Percentiles rank a stretch among this genome's conserved stretches.
These are phyloP conservation scores for Torulaspora delbrueckii DNA, from an alignment of 805 yeast genomes.

Conservation along the genomic window DNA sequence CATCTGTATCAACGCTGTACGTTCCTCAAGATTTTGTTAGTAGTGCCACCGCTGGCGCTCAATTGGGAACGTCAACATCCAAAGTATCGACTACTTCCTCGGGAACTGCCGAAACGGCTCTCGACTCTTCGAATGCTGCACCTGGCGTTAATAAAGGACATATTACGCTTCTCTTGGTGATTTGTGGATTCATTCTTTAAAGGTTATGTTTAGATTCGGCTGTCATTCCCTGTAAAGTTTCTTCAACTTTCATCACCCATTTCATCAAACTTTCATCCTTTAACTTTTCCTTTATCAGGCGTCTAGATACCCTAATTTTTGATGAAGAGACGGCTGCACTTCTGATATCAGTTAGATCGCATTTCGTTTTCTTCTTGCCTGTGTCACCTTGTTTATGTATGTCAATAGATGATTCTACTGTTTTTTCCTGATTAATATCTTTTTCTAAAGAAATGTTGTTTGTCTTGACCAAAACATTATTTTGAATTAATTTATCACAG, in stretches of 20 bases:
- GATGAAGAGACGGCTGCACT: not conserved
- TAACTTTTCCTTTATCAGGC: conserved; percentile 19
- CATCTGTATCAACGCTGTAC: conserved; percentile 21
- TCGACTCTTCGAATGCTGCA: conserved; percentile 1
- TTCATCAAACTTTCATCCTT: conserved; percentile 25
- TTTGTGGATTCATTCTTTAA: not conserved
- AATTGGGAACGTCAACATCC: not conserved
- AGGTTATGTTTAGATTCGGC: not conserved
- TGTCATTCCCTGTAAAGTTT: conserved; percentile 6
- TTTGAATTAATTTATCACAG: not conserved
- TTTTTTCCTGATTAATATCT: not conserved
- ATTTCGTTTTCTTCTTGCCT: not conserved
- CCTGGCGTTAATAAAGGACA: not conserved
- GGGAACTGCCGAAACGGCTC: not conserved
- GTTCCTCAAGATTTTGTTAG: conserved; percentile 26
- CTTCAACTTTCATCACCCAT: conserved; percentile 28
- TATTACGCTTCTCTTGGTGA: not conserved
- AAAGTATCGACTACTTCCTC: not conserved
- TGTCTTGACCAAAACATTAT: not conserved
- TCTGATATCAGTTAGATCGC: not conserved
- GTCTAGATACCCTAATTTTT: conserved; percentile 18
- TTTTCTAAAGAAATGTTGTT: not conserved
- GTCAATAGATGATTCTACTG: not conserved
- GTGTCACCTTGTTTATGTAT: not conserved
- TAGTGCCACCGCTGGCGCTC: not conserved